Evolutionary conservation across 2,329 filamentous ascomycete genomes (phyloP), one percentile per base, ranked within the genome.

Genomic region (Corynespora cassiicola): DNA sequence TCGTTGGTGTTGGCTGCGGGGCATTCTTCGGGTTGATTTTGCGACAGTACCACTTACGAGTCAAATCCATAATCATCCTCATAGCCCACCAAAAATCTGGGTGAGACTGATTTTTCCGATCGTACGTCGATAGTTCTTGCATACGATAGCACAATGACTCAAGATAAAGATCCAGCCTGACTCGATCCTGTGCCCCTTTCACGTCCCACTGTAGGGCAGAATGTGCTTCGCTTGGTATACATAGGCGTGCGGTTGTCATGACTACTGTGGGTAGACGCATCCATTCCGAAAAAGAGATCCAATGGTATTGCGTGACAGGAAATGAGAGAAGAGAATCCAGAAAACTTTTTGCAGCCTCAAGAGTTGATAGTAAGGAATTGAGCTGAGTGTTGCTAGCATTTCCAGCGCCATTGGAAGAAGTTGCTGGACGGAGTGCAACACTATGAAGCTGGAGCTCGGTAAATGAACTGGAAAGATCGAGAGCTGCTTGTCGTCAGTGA

Each of bases 321-420:
- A 90, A 78, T 16, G 78, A 79, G 4, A 92, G 76, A 19, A 94
- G 80, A 45, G 83, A 74, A 64, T 89, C 83, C 22, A 92, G 81
- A 3, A 83, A 80, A 26, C 83, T 76, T 42, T 75, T 75, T 3
- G 86, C 83, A 57, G 92, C 88, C 64, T 86, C 87, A 1, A 67
- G 47, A 6, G 56, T 39, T 2, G 56, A 51, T 15, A 59, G 45
- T 3, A 65, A 22, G 3, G 56, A 44, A 26, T 58, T 59, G 3
- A 67, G 22, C 2, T 60, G 56, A 9, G 33, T 44, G 2, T 47
- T 35, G 31, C 50, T 45, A 10, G 24, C 31, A 3, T 20, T 18
- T n/a, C n/a, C n/a, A 1, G 18, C 18, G 11, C 18, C 33, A 20
- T 39, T 33, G 5, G 20, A 27, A 3, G 41, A 35, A 2, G 35